Evolutionary conservation across 768 basidiomycete species (phyloP), one percentile per base, ranked within the genome.

Genomic region (Flagelloscypha sp.): DNA sequence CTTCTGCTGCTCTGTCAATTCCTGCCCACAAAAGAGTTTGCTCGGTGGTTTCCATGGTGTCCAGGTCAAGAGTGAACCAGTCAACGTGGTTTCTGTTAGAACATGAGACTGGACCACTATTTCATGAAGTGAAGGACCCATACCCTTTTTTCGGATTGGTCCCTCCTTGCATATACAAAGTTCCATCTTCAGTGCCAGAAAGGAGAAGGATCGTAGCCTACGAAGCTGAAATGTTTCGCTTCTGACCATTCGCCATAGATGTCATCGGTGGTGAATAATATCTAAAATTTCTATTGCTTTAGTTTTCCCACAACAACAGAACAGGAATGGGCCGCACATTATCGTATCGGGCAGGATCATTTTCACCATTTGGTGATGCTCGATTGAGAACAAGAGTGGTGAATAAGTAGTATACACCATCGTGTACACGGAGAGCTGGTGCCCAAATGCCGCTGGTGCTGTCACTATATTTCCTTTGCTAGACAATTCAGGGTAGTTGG

Each of bases 131-230:
- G 38, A 32, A 50, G 45, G 51, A 54, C 32, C 48, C 53, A 37
- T 8, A 32, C 52, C 43, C 45, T n/a, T 47, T 51, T 47, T 43
- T 35, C 48, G 41, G 50, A 11, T 44, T 44, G 33, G 41, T 55
- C 28, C 45, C 40, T 8, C 54, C 58, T 18, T 50, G 51, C n/a
- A 60, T 46, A 24, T 56, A 60, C 3, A 49, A 36, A 22, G 52
- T 50, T 15, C 57, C 57, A 17, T 56, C 51, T 19, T 42, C 36
- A n/a, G 27, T 54, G 51, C 56, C 57, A 60, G 42, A 56, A 60
- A 13, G 48, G 50, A 2, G 56, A 57, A 2, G 53, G 48, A 33
- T 60, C 58, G 38, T 58, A 60, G 1, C 58, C 58, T 32, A 45
- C 45, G 33, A 58, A 58, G n/a, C 37, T 12, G 36, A 60, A 58